Conservation (phyloP, 257 asterid species). For the Fraxinus cuspidata region DNA sequence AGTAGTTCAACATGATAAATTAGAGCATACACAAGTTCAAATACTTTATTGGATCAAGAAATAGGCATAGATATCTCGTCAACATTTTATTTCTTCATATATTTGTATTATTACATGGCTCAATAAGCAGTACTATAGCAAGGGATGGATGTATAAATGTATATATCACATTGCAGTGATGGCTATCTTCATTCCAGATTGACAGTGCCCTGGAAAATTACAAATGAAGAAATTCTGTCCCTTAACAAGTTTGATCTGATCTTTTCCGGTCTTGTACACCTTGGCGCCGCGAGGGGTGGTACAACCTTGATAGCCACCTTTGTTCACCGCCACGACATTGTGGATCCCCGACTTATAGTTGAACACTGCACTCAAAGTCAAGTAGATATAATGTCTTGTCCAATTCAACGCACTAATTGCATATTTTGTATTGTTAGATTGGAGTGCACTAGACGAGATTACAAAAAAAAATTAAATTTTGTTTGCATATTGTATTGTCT, state of each 20-base stretch:
- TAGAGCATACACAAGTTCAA: neutral
- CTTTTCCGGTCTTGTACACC: constrained; percentile 18
- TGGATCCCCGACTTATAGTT: constrained; percentile 29
- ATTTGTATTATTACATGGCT: neutral
- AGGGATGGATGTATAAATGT: no score
- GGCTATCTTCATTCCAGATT: constrained; percentile 25
- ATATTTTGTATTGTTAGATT: no score
- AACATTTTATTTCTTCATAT: neutral
- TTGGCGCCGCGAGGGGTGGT: constrained; percentile 22
- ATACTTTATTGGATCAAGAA: neutral
- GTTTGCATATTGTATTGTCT: no score
- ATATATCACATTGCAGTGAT: constrained; percentile 15
- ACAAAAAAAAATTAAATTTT: no score
- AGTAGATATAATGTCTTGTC: constrained; percentile 6
- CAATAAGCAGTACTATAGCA: no score
- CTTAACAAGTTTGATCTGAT: constrained; percentile 7
- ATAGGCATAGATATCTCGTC: neutral
- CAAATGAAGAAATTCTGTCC: constrained; percentile 29
- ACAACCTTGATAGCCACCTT: constrained; percentile 37
- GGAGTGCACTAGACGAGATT: no score
- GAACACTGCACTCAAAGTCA: constrained; percentile 38
- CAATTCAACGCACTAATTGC: no score
- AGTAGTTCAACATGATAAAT: neutral
- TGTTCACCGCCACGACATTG: constrained; percentile 44
- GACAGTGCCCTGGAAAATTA: constrained; percentile 20